Evolutionary conservation across 2,329 filamentous ascomycete species (phyloP).

Genomic region (Dryadomyces quercivorus): DNA sequence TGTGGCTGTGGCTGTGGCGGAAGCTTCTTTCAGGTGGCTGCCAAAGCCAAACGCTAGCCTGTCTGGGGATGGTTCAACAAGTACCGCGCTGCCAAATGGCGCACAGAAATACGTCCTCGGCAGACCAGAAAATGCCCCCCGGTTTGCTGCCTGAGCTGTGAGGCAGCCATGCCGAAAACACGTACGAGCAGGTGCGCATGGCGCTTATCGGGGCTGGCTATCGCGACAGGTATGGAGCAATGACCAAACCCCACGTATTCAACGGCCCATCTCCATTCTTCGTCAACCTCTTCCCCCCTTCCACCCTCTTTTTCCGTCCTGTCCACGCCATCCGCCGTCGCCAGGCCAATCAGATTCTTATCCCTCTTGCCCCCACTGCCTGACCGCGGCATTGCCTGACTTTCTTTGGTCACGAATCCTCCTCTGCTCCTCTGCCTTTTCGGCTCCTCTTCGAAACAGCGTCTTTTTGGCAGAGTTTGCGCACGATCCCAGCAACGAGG

Average conservation of each 20-base stretch:
- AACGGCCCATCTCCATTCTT: slow-evolving; percentile 1
- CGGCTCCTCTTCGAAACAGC: too few relatives aligned
- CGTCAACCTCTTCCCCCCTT: not conserved
- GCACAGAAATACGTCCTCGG: not conserved
- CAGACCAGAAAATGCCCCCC: too few relatives aligned
- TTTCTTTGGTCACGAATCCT: not conserved
- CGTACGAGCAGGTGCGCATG: too few relatives aligned
- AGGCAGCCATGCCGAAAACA: not conserved
- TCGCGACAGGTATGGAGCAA: slow-evolving; percentile 3
- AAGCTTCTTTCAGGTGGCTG: not conserved
- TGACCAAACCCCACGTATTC: slow-evolving; percentile 10
- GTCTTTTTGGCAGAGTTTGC: too few relatives aligned
- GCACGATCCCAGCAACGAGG: not conserved
- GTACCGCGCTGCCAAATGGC: not conserved
- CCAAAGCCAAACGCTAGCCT: not conserved
- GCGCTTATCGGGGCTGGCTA: not conserved
- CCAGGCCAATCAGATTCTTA: not conserved
- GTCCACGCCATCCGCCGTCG: not conserved
- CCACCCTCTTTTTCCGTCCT: not conserved
- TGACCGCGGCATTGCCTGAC: not conserved
- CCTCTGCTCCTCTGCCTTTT: not conserved
- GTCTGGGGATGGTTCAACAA: too few relatives aligned
- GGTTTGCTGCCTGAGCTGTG: not conserved
- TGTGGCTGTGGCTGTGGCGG: not conserved
- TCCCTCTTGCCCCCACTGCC: not conserved